These are phyloP conservation scores for Flaveria ramosissima DNA, from an alignment of 129 eudicot genomes.

Conservation along the genomic window DNA sequence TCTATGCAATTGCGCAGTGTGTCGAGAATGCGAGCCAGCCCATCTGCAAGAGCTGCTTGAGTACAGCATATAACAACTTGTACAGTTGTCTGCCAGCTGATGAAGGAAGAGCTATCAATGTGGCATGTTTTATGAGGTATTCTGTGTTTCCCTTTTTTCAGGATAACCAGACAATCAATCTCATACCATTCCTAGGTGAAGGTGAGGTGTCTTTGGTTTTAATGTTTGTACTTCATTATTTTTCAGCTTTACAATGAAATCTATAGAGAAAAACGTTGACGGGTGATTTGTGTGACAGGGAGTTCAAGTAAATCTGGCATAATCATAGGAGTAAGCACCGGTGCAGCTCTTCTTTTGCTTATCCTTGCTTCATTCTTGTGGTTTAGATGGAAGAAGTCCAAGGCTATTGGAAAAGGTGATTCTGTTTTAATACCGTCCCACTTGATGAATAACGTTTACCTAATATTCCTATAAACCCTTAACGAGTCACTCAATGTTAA, in stretches of 20 bases:
- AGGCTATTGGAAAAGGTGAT: conserved; percentile 47
- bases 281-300: conserved; percentile 34
- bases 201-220: conserved; percentile 30
- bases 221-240: neutral
- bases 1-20: conserved; percentile 62
- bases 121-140: conserved; percentile 70
- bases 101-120: conserved; percentile 60
- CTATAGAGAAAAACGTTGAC: neutral
- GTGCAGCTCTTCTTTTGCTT: conserved; percentile 30
- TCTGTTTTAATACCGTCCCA: neutral
- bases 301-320: conserved; percentile 51
- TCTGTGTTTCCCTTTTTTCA: conserved; percentile 52
- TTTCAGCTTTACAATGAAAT: neutral
- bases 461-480: neutral
- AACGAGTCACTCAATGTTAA: too few species aligned
- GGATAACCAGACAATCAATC: conserved; percentile 37
- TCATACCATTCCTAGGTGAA: conserved; percentile 16
- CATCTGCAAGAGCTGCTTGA: conserved; percentile 57
- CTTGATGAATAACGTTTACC: neutral
- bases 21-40: conserved; percentile 39
- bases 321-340: conserved; percentile 53
- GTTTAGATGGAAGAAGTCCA: conserved; percentile 35
- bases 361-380: conserved; percentile 24
- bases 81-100: conserved; percentile 48
- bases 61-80: conserved; percentile 40